phyloP scores from a whole-genome alignment of 2,329 filamentous ascomycete genomes.

The Aspergillus sp. region DNA sequence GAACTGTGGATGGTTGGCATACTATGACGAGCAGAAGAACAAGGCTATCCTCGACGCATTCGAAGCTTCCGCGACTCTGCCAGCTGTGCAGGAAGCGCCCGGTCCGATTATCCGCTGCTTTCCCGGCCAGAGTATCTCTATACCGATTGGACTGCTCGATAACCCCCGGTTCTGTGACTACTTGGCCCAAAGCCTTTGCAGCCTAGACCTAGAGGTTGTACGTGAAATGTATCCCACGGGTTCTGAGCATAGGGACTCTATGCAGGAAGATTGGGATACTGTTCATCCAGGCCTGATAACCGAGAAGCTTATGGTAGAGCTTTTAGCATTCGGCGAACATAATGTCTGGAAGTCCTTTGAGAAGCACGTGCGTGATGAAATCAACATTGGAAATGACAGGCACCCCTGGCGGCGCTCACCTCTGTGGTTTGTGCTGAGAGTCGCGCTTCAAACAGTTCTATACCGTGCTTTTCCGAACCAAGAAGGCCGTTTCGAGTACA shows the following conservation, averaged over 20 bases:
- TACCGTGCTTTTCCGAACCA: constrained; percentile 18
- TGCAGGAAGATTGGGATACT: constrained; percentile 7
- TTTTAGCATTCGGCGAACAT: constrained; percentile 46
- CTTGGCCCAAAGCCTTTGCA: constrained; percentile 36
- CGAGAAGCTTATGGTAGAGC: constrained; percentile 52
- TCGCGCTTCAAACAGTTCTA: constrained; percentile 51
- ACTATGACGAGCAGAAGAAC: constrained; percentile 24
- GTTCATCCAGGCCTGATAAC: constrained; percentile 55
- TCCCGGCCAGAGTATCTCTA: constrained; percentile 44
- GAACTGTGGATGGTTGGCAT: constrained; percentile 50
- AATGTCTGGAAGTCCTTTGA: constrained; percentile 36
- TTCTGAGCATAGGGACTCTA: not conserved
- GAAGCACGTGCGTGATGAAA: constrained; percentile 60
- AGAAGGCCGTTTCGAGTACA: constrained; percentile 46
- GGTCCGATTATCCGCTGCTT: constrained; percentile 50
- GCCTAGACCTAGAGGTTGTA: constrained; percentile 30
- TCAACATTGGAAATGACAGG: constrained; percentile 44
- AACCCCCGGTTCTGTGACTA: constrained; percentile 30
- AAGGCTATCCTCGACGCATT: constrained; percentile 47
- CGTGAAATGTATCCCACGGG: constrained; percentile 6
- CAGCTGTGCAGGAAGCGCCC: constrained; percentile 39
- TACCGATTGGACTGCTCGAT: constrained; percentile 30
- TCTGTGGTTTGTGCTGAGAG: constrained; percentile 59
- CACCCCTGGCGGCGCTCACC: constrained; percentile 57
- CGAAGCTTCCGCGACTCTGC: constrained; percentile 48